Evolutionary conservation across 768 basidiomycete species (phyloP), one percentile per base, ranked within the genome.

Genomic region (Thelephora aurantiotincta): DNA sequence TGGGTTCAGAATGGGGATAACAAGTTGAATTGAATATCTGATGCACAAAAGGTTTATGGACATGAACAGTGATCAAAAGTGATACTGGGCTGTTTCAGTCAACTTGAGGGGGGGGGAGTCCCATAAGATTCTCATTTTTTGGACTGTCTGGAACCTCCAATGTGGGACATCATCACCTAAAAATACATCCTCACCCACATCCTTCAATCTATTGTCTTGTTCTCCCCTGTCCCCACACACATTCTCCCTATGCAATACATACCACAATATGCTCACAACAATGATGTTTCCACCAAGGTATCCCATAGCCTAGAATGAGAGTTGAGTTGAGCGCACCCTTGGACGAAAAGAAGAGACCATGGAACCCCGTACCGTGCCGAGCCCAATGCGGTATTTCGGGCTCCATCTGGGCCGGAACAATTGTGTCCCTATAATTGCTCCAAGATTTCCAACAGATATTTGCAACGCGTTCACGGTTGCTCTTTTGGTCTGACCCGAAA

Each of bases 201-300:
- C 71, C 46, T 70, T 64, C 49, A 82, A 77, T 30, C 80, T 62
- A 54, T 84, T 82, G 57, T 85, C 76, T 12, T 80, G 70, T 51
- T 80, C 77, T 0, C 84, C 80, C 6, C 74, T 73, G 38, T 81
- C 79, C 14, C 81, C 71, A 13, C 68, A 65, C 0, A 65, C 65
- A 50, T 86, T 86, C 60, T 86, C 84, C 35, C 83, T 62, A 14
- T 72, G 55, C 36, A 72, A 46, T 45, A 71, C 63, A 53, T 74
- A 74, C 7, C 73, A 16, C n/a, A 68, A 52, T 6, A 76, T 74
- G 58, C 66, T 73, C 33, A 77, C 48, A 62, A 78, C 75, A 9
- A 30, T 30, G 26, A 30, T 30, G 26, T 30, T 35, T 79, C 81
- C 49, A 82, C 72, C 43, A 65, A 70, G 46, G 85, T 84, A 60